Evolutionary conservation across 192 early-diverging fungal genomes (phyloP).

Genomic region (Coemansia aciculifera): DNA sequence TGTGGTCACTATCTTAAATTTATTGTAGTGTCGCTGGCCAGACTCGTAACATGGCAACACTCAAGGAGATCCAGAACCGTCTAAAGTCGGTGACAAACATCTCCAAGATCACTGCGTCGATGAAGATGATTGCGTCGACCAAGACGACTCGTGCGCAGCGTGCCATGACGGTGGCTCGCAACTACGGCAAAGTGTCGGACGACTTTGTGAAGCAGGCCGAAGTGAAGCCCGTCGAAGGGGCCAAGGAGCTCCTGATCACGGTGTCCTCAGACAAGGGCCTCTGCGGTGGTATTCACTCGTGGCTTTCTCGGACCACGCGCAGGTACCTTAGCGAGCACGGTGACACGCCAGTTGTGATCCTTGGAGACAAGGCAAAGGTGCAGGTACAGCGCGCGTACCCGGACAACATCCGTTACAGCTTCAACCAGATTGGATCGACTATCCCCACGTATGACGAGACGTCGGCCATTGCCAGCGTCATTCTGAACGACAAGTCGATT

Average conservation of each 20-base stretch:
- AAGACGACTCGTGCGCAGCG: conserved; percentile 88
- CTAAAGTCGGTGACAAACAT: conserved; percentile 97
- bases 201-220: conserved; percentile 63
- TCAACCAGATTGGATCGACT: conserved; percentile 90
- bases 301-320: conserved; percentile 82
- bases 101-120: conserved; percentile 99
- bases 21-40: conserved; percentile 61
- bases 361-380: conserved; percentile 93
- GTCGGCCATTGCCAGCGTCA: conserved; percentile 74
- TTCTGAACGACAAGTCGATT: conserved; percentile 62
- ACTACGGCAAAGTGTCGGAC: conserved; percentile 59
- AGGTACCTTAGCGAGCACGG: conserved; percentile 60
- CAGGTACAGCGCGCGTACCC: conserved; percentile 82
- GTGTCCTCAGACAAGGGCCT: conserved; percentile 97
- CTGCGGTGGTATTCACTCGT: conserved; percentile 98
- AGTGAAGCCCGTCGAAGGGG: conserved; percentile 63
- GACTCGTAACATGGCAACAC: conserved; percentile 91
- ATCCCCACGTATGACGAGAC: conserved; percentile 89
- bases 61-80: conserved; percentile 92
- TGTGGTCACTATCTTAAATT: conserved; percentile 1
- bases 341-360: conserved; percentile 63
- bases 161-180: conserved; percentile 83
- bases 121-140: conserved; percentile 99
- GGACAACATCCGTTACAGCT: conserved; percentile 77
- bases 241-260: conserved; percentile 74